These are phyloP conservation scores for Chloromonas sp. DNA, from an alignment of 163 green algal genomes.

Conservation along the genomic window DNA sequence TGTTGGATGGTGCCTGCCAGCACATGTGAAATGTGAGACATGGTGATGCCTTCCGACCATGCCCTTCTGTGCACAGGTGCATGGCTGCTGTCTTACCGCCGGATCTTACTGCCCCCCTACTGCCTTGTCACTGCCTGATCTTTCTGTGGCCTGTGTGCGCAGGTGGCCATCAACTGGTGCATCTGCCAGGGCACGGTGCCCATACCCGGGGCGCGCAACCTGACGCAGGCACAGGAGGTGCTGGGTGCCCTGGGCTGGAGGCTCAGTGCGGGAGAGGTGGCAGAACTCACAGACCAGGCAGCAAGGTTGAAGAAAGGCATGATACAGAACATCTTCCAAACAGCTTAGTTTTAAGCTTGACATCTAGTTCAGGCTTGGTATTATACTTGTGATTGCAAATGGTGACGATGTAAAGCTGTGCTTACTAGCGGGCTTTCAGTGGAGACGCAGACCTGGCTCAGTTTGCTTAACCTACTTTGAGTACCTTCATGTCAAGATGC, in stretches of 20 bases:
- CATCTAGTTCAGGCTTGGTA: too few species aligned
- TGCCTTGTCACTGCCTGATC: neutral
- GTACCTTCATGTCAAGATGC: too few species aligned
- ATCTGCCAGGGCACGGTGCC: slow-evolving; percentile 84
- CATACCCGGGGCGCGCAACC: slow-evolving; percentile 86
- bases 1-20: neutral
- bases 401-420: too few species aligned
- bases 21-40: neutral
- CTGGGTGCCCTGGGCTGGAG: slow-evolving; percentile 76
- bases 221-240: slow-evolving; percentile 43
- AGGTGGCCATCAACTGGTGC: slow-evolving; percentile 95
- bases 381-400: too few species aligned
- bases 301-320: slow-evolving; percentile 48
- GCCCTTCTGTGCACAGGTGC: neutral
- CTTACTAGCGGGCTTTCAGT: too few species aligned
- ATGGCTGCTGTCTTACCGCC: neutral
- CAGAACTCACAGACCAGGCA: slow-evolving; percentile 64
- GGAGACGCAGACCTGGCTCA: too few species aligned
- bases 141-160: slow-evolving; percentile 6
- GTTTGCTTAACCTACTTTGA: too few species aligned
- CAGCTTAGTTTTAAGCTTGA: slow-evolving; percentile 7
- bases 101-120: neutral
- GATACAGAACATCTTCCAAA: slow-evolving; percentile 94
- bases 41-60: neutral
- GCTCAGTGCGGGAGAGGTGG: slow-evolving; percentile 65